Base-by-base conservation (phyloP, 176 grass and related monocot genomes). In the Elaeis guineensis region DNA sequence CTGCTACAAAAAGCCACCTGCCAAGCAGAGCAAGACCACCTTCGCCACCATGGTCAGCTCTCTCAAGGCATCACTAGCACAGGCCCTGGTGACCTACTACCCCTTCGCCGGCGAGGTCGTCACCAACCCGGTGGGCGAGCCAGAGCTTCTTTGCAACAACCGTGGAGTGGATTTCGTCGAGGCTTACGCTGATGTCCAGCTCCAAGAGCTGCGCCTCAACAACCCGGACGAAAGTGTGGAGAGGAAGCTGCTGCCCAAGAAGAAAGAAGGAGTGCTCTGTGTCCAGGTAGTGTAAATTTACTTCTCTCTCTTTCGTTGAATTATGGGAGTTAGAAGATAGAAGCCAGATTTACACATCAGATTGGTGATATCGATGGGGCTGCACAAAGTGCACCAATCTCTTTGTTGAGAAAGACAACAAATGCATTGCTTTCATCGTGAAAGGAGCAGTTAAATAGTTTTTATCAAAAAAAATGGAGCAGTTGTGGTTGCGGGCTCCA, bases 221-320 rank as follows among this genome's bases (percentile, higher is more conserved):
- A 11, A 73, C 50, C 75, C 75, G 0, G 82, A 90, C 57, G 82
- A 85, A 54, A 82, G 78, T 59, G 75, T 73, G 5, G 78, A 85
- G 75, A 75, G 67, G 25, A 82, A 74, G 66, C 71, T 90, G 6
- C 54, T 85, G 67, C 82, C 87, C 5, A 82, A 74, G 72, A 90
- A 90, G 72, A 85, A 82, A 55, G 22, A 74, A 4, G 87, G 87
- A 2, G 73, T 90, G 24, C 28, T 90, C 53, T 67, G 63, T 61
- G 75, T 82, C 25, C 87, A 90, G 87, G 87, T 80, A 66, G 2
- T 29, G 4, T 17, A 44, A 44, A 44, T 12, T 44, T 44, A 44
- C 35, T 44, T 60, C 57, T 59, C 25, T 58, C 23, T 59, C 24
- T 59, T 23, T 59, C 57, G 5, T 23, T 29, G 7, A 9, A 35